phyloP scores from a whole-genome alignment of 768 basidiomycete genomes.

The Dictyophora rubrovolvata region DNA sequence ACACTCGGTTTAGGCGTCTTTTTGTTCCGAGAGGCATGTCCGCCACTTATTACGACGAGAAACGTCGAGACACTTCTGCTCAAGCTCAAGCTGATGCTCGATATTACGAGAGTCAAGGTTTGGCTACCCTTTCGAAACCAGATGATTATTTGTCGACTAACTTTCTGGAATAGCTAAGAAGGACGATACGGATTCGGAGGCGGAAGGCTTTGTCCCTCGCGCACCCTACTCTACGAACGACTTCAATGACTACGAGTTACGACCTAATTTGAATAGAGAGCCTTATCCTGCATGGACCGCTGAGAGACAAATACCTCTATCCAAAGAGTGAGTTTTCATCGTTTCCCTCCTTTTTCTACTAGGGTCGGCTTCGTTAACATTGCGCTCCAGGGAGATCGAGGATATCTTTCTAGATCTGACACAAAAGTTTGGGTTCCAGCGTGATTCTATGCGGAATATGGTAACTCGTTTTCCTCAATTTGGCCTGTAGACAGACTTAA shows the following conservation, averaged over 20 bases:
- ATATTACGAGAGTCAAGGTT: slow-evolving; percentile 54
- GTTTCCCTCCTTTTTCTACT: not conserved
- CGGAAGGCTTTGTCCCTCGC: slow-evolving; percentile 59
- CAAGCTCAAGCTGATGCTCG: slow-evolving; percentile 24
- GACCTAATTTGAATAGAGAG: slow-evolving; percentile 53
- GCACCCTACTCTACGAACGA: slow-evolving; percentile 66
- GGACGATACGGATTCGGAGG: slow-evolving; percentile 74
- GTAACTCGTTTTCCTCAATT: slow-evolving; percentile 26
- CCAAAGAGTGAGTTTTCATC: slow-evolving; percentile 58
- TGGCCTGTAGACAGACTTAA: not conserved
- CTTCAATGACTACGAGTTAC: slow-evolving; percentile 64
- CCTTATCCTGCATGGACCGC: slow-evolving; percentile 91
- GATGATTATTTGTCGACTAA: slow-evolving; percentile 27
- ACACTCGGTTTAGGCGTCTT: not conserved
- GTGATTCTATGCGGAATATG: slow-evolving; percentile 94
- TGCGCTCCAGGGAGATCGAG: slow-evolving; percentile 66
- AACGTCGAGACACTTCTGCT: not conserved
- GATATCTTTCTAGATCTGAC: slow-evolving; percentile 95
- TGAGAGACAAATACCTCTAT: slow-evolving; percentile 90
- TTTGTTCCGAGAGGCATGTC: not conserved
- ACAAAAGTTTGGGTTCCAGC: slow-evolving; percentile 98
- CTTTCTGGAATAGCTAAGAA: slow-evolving; percentile 41
- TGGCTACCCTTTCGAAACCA: slow-evolving; percentile 47
- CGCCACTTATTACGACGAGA: not conserved
- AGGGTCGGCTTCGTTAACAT: not conserved